Base-by-base conservation (phyloP, 148 eudicot genomes). In the Hydrangea macrophylla region DNA sequence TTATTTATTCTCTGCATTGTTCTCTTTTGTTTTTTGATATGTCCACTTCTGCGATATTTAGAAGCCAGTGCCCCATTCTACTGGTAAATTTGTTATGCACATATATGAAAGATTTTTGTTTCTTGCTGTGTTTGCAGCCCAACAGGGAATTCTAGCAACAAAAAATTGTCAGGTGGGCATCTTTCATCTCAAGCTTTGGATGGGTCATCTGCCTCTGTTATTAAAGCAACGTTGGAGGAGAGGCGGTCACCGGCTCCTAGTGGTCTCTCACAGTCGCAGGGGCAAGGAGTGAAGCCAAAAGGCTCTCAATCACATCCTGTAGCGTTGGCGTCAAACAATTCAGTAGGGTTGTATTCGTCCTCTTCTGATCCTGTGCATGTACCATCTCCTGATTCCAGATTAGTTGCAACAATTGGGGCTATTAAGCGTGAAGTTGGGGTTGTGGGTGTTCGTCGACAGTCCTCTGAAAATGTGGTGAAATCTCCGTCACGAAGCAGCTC, bases 361-460 rank as follows among this genome's bases (percentile, higher is more conserved):
- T 80, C 90, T 63, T 94, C 88, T 12, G 99, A 94, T 83, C 97
- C 97, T 75, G 96, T 91, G 71, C 99, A 94, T 73, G 91, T 90
- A 60, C 99, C 97, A 67, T 89, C 92, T 13, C 81, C 74, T 61
- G 82, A 85, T 66, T 86, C 96, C 33, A 83, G 86, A 79, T 77
- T 89, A 12, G 81, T 89, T 68, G 81, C 88, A 48, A 80, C 82
- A 57, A 71, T 89, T 79, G 96, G 98, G 48, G 85, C 97, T 31
- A 84, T 81, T 72, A 85, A 79, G 81, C 99, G 97, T 76, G 96
- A 87, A 55, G 82, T 90, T 68, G 96, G 97, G 54, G 90, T 81
- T 58, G 97, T 87, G 50, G 98, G 99, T 71, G 85, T 84, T 70
- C 96, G 92, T 27, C 85, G 85, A 51, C 87, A 77, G 48, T 74